These are phyloP conservation scores for Crithidia sp. DNA, from an alignment of 208 protist species.

Conservation along the genomic window DNA sequence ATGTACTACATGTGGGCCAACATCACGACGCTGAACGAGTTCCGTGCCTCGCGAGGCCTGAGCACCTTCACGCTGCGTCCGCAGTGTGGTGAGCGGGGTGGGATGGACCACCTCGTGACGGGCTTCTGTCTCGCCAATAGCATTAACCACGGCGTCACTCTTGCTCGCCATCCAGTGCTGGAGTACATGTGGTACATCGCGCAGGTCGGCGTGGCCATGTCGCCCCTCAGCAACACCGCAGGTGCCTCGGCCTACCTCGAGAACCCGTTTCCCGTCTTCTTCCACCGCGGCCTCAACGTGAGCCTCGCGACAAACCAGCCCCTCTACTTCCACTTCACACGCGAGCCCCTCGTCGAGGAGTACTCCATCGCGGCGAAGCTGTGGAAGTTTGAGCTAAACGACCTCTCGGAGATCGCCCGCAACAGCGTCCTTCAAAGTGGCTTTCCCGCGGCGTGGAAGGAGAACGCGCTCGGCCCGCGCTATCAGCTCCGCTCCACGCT, in stretches of 20 bases:
- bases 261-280: slow-evolving; percentile 97
- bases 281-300: slow-evolving; percentile 96
- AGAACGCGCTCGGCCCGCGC: slow-evolving; percentile 91
- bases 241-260: slow-evolving; percentile 96
- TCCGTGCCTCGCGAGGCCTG: slow-evolving; percentile 85
- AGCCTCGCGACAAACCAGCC: slow-evolving; percentile 98
- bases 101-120: slow-evolving; percentile 93
- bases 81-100: slow-evolving; percentile 95
- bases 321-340: slow-evolving; percentile 94
- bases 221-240: slow-evolving; percentile 98
- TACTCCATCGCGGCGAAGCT: slow-evolving; percentile 98
- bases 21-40: slow-evolving; percentile 96
- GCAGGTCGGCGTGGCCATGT: slow-evolving; percentile 97
- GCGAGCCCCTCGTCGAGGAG: slow-evolving; percentile 99
- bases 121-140: slow-evolving; percentile 94
- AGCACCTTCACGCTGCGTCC: slow-evolving; percentile 95
- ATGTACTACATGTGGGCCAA: slow-evolving; percentile 99
- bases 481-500: slow-evolving; percentile 89
- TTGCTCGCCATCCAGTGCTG: slow-evolving; percentile 94
- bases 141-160: slow-evolving; percentile 98
- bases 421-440: slow-evolving; percentile 96
- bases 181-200: slow-evolving; percentile 99
- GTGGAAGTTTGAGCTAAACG: slow-evolving; percentile 96
- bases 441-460: slow-evolving; percentile 94
- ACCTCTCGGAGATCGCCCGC: slow-evolving; percentile 98